A percentile compares a stretch with the other conserved stretches of the same genome.
Conservation (phyloP, 148 eudicot genomes). For the Rhododendron kiyosumense region DNA sequence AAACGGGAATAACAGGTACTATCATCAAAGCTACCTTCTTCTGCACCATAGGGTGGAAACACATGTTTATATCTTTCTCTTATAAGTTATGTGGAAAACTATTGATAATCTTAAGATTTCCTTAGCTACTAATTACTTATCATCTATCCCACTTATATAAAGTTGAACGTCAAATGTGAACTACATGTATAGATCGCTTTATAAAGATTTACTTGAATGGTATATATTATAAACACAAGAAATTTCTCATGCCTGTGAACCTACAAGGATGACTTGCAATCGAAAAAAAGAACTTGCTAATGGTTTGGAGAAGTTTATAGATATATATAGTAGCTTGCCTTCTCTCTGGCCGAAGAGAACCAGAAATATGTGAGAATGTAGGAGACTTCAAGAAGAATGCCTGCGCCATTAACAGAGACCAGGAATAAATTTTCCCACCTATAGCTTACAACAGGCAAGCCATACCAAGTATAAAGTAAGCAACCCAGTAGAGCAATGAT, state of each 20-base stretch:
- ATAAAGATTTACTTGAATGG: not conserved
- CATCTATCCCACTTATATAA: not conserved
- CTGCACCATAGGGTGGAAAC: slow-evolving; percentile 28
- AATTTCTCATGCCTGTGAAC: not conserved
- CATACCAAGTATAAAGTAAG: slow-evolving; percentile 75
- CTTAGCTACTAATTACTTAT: not conserved
- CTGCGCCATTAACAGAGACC: slow-evolving; percentile 55
- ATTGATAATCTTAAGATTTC: not conserved
- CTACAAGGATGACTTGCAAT: not conserved
- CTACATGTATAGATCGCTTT: not conserved
- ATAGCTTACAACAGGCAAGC: slow-evolving; percentile 64
- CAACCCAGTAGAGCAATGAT: slow-evolving; percentile 50
- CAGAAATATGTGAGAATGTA: slow-evolving; percentile 57
- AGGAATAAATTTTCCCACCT: slow-evolving; percentile 66
- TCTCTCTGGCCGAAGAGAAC: slow-evolving; percentile 50
- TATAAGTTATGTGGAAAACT: not conserved
- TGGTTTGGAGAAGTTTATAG: not conserved
- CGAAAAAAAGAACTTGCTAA: not conserved
- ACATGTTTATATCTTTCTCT: slow-evolving; percentile 8
- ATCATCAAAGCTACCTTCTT: slow-evolving; percentile 45
- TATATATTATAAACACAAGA: not conserved
- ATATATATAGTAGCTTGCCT: slow-evolving; percentile 35
- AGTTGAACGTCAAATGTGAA: not conserved
- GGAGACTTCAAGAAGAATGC: slow-evolving; percentile 54
- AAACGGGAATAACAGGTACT: slow-evolving; percentile 27